Percentiles rank a stretch among this genome's conserved stretches.
Conservation (phyloP, 331 rosid genomes). For the Cydonia oblonga region DNA sequence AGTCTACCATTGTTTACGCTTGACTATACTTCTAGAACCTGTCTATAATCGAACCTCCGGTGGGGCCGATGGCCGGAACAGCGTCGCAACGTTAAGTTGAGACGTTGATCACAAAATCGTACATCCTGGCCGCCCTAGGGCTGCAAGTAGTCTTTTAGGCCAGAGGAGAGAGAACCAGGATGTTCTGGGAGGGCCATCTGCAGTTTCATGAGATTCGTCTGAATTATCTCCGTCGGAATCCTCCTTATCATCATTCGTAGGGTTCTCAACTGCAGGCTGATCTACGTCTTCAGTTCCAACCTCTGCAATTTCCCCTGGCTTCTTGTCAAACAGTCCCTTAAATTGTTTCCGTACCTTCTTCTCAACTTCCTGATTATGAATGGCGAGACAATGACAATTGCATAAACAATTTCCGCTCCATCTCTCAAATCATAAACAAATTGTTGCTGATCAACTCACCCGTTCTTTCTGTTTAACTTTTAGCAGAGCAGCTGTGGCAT, state of each 20-base stretch:
- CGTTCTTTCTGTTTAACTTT: constrained; percentile 71
- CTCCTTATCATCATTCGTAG: constrained; percentile 22
- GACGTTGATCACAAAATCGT: constrained; percentile 17
- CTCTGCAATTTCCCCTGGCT: constrained; percentile 80
- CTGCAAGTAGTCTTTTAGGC: constrained; percentile 45
- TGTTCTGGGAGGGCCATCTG: constrained; percentile 12
- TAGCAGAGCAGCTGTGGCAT: constrained; percentile 74
- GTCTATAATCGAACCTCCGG: not conserved
- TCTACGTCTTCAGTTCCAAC: constrained; percentile 31
- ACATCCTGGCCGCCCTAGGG: constrained; percentile 42
- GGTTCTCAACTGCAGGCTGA: constrained; percentile 28
- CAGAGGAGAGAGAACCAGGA: constrained; percentile 54
- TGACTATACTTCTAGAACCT: not conserved
- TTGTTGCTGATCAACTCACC: constrained; percentile 30
- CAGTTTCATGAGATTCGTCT: constrained; percentile 45
- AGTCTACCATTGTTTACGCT: not conserved
- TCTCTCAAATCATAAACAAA: not conserved
- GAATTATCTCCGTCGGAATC: constrained; percentile 32
- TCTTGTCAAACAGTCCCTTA: constrained; percentile 86
- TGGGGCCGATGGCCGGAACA: not conserved
- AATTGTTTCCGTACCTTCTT: constrained; percentile 71
- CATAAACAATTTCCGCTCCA: not conserved
- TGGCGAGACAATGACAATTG: not conserved
- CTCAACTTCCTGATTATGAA: constrained; percentile 56
- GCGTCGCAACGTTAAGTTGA: not conserved